Conservation (phyloP, 176 grass and related monocot genomes). For the Tillandsia leiboldiana region DNA sequence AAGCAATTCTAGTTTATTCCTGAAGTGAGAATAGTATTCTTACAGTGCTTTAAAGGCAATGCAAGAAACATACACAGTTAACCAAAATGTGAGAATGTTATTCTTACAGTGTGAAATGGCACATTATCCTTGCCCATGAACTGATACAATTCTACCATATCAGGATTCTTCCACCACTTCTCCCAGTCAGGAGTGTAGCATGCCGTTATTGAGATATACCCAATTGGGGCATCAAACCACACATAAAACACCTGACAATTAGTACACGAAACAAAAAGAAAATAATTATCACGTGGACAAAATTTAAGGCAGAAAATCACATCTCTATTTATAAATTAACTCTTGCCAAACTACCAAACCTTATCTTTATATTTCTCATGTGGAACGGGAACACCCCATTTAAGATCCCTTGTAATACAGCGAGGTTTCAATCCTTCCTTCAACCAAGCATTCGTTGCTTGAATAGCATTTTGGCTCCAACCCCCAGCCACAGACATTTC, state of each 20-base stretch:
- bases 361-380: conserved; percentile 94
- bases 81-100: conserved; percentile 10
- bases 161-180: conserved; percentile 98
- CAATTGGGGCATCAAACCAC: conserved; percentile 99
- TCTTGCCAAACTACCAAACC: conserved; percentile 24
- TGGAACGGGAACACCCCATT: conserved; percentile 96
- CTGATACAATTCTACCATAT: conserved; percentile 88
- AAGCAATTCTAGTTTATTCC: too few species aligned
- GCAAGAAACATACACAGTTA: not conserved
- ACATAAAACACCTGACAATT: conserved; percentile 90
- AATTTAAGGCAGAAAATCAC: not conserved
- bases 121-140: conserved; percentile 99
- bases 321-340: not conserved
- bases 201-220: too few species aligned
- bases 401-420: conserved; percentile 98
- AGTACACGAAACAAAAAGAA: conserved; percentile 9
- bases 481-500: conserved; percentile 70
- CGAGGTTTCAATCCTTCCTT: conserved; percentile 88
- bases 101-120: conserved; percentile 92
- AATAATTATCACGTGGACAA: not conserved
- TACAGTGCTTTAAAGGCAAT: not conserved
- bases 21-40: too few species aligned
- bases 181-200: conserved; percentile 97
- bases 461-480: conserved; percentile 99
- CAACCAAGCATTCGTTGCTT: conserved; percentile 95